Evolutionary conservation across 2,329 filamentous ascomycete species (phyloP), one percentile per base, ranked within the genome.

Genomic region (Niveomyces coronatus): DNA sequence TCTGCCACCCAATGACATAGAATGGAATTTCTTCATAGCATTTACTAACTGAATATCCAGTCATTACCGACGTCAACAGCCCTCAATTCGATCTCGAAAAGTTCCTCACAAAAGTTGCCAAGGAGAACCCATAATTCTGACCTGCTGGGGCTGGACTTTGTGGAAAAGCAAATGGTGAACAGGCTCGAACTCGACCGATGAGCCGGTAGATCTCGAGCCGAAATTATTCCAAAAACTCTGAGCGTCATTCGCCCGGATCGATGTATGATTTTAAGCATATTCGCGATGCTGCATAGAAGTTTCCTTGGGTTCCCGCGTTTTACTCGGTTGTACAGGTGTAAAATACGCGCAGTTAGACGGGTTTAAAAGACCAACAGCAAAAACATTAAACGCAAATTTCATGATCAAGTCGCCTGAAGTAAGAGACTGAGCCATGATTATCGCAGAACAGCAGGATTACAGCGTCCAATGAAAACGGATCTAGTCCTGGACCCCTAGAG

Each of bases 61-160:
- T 53, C 27, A 49, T 58, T 34, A 54, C 54, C 43, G 81, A 96
- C 65, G 82, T 82, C 44, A 76, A 81, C 57, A 79, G 91, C 68
- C 79, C 87, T 57, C 85, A 87, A 57, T 96, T 96, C 68, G 88
- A 98, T 61, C 72, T 96, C 52, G 89, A 96, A 71, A 79, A 83
- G 52, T 85, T 77, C 62, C 65, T 94, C 61, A 74, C 76, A 54
- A 70, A 75, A 52, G 65, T 86, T 52, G 52, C 63, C 48, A 63
- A 68, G 57, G 60, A 71, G 56, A 72, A 62, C 55, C 59, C 68
- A 51, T 74, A 66, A 61, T 46, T 44, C n/a, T 43, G 8, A 28
- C n/a, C 18, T 20, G 16, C 28, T 33, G 20, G 31, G 26, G 37
- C 14, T 31, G 16, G 28, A 28, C 17, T 22, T 33, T 26, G 36